Evolutionary conservation across 345 rosid species (phyloP), one percentile per base, ranked within the genome.

Genomic region (Angophora floribunda): DNA sequence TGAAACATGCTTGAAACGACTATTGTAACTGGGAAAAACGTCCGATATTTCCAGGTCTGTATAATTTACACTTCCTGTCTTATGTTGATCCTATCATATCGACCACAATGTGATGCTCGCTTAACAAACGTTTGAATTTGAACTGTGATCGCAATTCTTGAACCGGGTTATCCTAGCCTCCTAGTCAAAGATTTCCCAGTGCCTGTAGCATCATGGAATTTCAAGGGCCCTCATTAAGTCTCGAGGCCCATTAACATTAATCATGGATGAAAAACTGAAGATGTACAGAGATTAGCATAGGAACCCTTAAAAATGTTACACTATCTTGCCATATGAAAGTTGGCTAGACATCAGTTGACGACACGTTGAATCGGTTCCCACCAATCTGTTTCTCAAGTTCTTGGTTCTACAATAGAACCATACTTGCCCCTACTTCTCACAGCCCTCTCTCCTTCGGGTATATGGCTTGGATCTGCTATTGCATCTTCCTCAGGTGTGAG

Each of bases 381-480:
- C 28, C 0, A 0, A 22, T 55, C 2, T 1, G 2, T 21, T 22
- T 55, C 61, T 55, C 28, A 22, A 21, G 61, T 55, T 55, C 0
- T 2, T 22, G 7, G 1, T 55, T 3, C 5, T 55, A 55, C 9
- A 17, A 22, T 53, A 17, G 21, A 7, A 53, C 2, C 4, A 53
- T 53, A 9, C 10, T 53, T 1, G 7, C 4, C 10, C 57, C 1
- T 7, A 53, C 59, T 95, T 96, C 92, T 94, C 94, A 95, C 96
- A 95, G 90, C 95, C 95, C 50, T 95, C 97, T 1, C 93, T 96
- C 95, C 95, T 95, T 95, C 59, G 96, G 97, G 19, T 95, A 95
- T 92, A 94, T 96, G 97, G 97, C 96, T 65, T 96, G 97, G 93
- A 93, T 95, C 88, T 94, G 97, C 89, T 93, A 93, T 67, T 95